phyloP scores from a whole-genome alignment of 257 asterid species.

The Solanum medicagineum region DNA sequence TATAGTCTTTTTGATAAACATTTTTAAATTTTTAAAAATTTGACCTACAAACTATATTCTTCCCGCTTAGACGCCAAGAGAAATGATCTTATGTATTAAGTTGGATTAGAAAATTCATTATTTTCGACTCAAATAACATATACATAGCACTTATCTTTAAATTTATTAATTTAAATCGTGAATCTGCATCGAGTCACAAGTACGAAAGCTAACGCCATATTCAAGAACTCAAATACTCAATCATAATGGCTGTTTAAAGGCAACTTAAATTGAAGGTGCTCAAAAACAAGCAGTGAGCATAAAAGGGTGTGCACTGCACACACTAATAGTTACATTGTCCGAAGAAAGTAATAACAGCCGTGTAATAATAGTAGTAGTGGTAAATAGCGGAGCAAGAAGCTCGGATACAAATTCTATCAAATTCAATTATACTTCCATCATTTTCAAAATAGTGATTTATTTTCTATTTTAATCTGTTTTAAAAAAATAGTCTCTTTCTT shows the following conservation, averaged over 20 bases:
- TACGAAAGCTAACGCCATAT: background rate
- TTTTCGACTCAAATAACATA: background rate
- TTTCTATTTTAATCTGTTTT: too few relatives aligned
- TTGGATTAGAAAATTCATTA: background rate
- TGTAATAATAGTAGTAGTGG: background rate
- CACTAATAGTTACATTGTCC: background rate
- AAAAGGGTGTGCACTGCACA: background rate
- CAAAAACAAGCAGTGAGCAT: background rate
- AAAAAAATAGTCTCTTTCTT: too few relatives aligned
- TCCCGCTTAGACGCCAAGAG: fast-evolving
- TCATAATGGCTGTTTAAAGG: background rate
- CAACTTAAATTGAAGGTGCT: background rate
- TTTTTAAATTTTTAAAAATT: background rate
- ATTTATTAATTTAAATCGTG: background rate
- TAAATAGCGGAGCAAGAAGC: background rate
- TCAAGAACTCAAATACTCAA: background rate
- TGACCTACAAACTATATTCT: background rate
- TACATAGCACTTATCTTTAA: background rate
- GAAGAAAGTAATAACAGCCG: background rate
- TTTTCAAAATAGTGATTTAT: too few relatives aligned
- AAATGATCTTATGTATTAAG: too few relatives aligned
- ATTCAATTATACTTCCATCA: background rate
- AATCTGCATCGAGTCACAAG: background rate
- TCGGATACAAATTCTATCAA: background rate
- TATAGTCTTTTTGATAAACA: background rate